Base-by-base conservation (phyloP, 1,139 yeast species). In the Pichia sp. region DNA sequence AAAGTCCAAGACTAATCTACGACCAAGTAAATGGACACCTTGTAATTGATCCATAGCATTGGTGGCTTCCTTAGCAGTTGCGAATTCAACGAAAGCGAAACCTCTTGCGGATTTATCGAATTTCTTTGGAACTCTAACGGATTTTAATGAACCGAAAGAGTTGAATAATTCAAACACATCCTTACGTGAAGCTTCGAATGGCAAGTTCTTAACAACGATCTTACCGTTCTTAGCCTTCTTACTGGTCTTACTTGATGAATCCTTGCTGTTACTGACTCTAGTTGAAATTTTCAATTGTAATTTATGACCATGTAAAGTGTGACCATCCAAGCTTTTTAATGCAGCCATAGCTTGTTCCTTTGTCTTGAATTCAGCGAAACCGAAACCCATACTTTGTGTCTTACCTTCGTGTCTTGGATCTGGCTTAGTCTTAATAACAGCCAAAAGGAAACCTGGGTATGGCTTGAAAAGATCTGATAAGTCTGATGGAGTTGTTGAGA, bases 51-150 rank as follows among this genome's bases (percentile, higher is more conserved):
- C 83, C 91, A 93, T 86, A n/a, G 98, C 99, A 63, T 75, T 82
- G 64, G 86, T 96, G 2, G 99, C 98, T 67, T 93, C 99, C 67
- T 90, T 88, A 36, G 89, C 76, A 40, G 94, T 73, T 18, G 85
- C 73, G 62, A 86, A 94, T 67, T 93, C 99, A 41, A 94, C 96
- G 67, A 93, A 93, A 0, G 99, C 99, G 72, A 93, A 93, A 64
- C 99, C 99, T 66, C 99, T 81, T 15, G 97, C 96, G 32, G 91
- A 79, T 65, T 85, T 86, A 74, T 93, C 95, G 72, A 91, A 90
- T 67, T 94, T 94, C 77, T 86, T 86, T 27, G 99, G 99, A 44
- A 93, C 93, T 65, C 99, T 84, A 40, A 91, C 96, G 2, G 98
- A 86, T 61, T 91, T 89, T 61, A 93, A 74, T 67, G 88, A 91